Evolutionary conservation across 2,329 filamentous ascomycete species (phyloP).

Genomic region (Uncinocarpus reesii): DNA sequence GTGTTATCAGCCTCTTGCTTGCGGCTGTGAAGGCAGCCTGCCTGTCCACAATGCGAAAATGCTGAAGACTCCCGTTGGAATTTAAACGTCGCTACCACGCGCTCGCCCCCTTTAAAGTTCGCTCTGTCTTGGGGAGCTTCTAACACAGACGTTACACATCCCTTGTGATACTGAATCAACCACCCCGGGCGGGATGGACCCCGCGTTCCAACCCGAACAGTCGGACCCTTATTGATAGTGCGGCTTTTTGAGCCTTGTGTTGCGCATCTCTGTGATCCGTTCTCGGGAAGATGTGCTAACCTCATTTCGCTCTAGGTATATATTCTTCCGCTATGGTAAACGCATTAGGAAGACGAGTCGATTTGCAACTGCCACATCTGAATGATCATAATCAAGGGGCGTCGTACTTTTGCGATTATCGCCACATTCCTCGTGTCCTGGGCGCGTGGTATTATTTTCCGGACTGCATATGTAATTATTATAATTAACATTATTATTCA

Average conservation of each 20-base stretch:
- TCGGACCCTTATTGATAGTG: neutral
- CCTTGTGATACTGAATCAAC: neutral
- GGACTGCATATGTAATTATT: no score
- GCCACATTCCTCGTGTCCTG: neutral
- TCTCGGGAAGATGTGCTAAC: neutral
- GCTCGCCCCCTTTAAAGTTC: conserved; percentile 1
- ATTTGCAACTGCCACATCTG: conserved; percentile 24
- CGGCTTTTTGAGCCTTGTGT: neutral
- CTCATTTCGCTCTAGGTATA: conserved; percentile 25
- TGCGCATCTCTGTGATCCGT: neutral
- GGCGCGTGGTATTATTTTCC: neutral
- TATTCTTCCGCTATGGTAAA: conserved; percentile 37
- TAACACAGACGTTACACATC: conserved; percentile 2
- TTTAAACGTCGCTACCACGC: conserved; percentile 12
- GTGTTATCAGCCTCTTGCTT: neutral
- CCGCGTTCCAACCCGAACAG: conserved; percentile 1
- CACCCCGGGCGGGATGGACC: neutral
- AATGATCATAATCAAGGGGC: neutral
- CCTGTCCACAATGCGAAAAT: neutral
- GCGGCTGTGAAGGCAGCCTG: neutral
- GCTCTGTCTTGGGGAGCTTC: neutral
- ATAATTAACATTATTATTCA: no score
- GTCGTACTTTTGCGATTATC: neutral
- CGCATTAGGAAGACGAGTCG: conserved; percentile 35
- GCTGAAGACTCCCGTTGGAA: conserved; percentile 3